phyloP scores from a whole-genome alignment of 495 filamentous ascomycete species.

The Letharia lupina region DNA sequence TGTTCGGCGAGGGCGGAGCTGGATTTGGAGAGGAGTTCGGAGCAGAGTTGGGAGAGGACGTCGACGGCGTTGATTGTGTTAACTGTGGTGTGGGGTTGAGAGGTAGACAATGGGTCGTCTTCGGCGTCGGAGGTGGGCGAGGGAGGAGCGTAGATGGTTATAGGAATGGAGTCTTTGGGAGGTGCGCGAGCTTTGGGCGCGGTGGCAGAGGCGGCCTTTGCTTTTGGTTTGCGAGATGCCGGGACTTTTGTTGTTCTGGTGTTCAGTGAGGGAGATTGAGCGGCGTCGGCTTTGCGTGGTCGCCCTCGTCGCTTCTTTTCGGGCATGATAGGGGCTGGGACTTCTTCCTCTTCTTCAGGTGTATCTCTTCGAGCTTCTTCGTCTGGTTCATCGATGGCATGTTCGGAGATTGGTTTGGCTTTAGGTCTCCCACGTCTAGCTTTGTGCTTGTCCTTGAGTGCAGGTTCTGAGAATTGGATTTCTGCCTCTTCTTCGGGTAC shows the following conservation, averaged over 20 bases:
- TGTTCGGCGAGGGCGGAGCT: slow-evolving; percentile 2
- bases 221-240: not conserved
- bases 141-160: slow-evolving; percentile 16
- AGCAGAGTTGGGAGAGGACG: slow-evolving; percentile 20
- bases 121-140: slow-evolving; percentile 32
- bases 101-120: slow-evolving; percentile 27
- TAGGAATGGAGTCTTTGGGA: slow-evolving; percentile 17
- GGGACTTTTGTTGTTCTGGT: not conserved
- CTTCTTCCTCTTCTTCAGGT: slow-evolving; percentile 5
- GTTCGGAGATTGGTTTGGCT: not conserved
- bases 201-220: not conserved
- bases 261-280: not conserved
- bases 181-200: not conserved
- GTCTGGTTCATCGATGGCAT: not conserved
- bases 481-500: slow-evolving; percentile 1
- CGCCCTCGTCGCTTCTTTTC: slow-evolving; percentile 16
- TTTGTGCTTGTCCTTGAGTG: not conserved
- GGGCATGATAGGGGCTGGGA: not conserved
- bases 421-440: not conserved
- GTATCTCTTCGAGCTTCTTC: not conserved
- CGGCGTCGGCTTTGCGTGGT: slow-evolving; percentile 5
- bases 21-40: slow-evolving; percentile 17
- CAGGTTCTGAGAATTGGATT: not conserved
- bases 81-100: slow-evolving; percentile 23
- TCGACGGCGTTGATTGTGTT: slow-evolving; percentile 8